Percentiles rank a stretch among this genome's conserved stretches.
Conservation (phyloP, 345 rosid species). For the Brassica nigra region DNA sequence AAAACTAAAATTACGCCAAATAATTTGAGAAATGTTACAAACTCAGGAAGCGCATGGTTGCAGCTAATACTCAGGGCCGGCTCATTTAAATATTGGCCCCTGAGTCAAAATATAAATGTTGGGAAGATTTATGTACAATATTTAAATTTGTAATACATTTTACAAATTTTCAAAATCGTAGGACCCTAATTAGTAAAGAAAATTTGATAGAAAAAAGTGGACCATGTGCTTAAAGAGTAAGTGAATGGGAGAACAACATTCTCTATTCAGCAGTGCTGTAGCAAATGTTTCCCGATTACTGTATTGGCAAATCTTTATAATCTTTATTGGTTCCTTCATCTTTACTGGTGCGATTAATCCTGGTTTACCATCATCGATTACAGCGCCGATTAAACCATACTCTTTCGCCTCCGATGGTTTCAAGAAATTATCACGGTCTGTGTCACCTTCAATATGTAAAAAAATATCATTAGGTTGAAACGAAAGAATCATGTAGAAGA, state of each 20-base stretch:
- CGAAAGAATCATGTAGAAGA: not conserved
- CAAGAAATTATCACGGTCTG: conserved; percentile 83
- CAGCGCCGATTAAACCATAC: conserved; percentile 65
- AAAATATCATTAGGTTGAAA: not conserved
- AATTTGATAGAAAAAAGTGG: no score
- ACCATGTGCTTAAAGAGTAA: no score
- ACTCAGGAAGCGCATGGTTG: not conserved
- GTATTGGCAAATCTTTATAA: conserved; percentile 60
- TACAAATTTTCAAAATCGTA: no score
- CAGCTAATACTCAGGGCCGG: not conserved
- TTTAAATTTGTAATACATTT: no score
- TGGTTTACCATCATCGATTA: conserved; percentile 90
- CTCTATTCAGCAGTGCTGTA: conserved; percentile 22
- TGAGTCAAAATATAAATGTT: no score
- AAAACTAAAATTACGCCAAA: not conserved
- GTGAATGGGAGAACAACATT: conserved; percentile 22
- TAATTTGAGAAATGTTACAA: conserved; percentile 11
- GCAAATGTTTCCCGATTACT: conserved; percentile 43
- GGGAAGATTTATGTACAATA: no score
- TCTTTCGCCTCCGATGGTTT: conserved; percentile 85
- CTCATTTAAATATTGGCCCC: no score
- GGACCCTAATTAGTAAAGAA: no score
- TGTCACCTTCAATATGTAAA: conserved; percentile 69
- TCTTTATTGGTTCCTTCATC: conserved; percentile 65
- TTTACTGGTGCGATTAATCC: conserved; percentile 78